phyloP scores from a whole-genome alignment of 2,329 filamentous ascomycete species.

The Cadophora sp. region DNA sequence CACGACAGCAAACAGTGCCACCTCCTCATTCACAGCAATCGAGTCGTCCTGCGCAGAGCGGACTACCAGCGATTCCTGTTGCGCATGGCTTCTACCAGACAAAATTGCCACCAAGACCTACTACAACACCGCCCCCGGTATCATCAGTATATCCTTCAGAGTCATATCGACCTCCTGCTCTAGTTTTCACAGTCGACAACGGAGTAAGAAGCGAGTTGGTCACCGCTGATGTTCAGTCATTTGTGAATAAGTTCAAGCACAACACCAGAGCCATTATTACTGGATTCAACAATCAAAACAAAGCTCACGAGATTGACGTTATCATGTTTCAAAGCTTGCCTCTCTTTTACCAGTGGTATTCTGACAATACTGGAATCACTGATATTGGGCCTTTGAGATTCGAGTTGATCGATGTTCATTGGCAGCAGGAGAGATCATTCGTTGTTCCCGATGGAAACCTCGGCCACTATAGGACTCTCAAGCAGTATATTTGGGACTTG shows the following conservation, averaged over 20 bases:
- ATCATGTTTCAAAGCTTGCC: slow-evolving; percentile 24
- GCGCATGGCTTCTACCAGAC: slow-evolving; percentile 10
- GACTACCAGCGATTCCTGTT: neutral
- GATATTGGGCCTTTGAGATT: slow-evolving; percentile 19
- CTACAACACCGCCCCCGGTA: neutral
- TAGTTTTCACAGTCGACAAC: slow-evolving; percentile 26
- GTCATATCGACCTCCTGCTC: slow-evolving; percentile 15
- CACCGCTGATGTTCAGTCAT: slow-evolving; percentile 11
- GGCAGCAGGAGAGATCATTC: slow-evolving; percentile 23
- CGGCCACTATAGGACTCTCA: slow-evolving; percentile 16
- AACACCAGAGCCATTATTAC: slow-evolving; percentile 9
- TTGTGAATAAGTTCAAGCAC: slow-evolving; percentile 18
- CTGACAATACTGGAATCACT: neutral
- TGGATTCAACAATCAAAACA: neutral
- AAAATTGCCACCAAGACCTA: slow-evolving; percentile 2
- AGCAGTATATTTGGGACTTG: slow-evolving; percentile 27
- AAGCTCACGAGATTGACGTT: slow-evolving; percentile 6
- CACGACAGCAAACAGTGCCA: neutral
- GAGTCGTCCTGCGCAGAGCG: neutral
- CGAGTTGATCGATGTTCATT: slow-evolving; percentile 25
- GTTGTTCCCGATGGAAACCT: slow-evolving; percentile 21
- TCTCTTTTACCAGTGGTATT: slow-evolving; percentile 25
- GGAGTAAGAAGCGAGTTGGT: slow-evolving; percentile 13
- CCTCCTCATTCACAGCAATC: neutral
- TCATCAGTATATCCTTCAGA: neutral